Evolutionary conservation across 2,329 filamentous ascomycete species (phyloP), one percentile per base, ranked within the genome.

Genomic region (Lachnellula arida): DNA sequence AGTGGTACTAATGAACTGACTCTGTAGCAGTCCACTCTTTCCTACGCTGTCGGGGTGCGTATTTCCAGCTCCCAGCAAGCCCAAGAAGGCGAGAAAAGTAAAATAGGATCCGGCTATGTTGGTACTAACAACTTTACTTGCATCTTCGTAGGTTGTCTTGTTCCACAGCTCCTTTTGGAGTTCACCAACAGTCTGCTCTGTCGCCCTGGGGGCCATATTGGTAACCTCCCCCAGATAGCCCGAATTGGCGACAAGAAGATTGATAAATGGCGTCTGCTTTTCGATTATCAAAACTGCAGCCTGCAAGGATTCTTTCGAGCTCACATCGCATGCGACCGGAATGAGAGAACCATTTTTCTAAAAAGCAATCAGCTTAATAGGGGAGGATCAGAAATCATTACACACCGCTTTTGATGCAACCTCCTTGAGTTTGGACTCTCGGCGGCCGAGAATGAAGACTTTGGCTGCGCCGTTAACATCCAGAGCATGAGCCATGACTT

Each of bases 231-330:
- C 40, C 2, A 19, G 40, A n/a, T 15, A 9, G 1, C 86, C 85
- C 2, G 85, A 82, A 60, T 79, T 79, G 65, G 76, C 78, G 66
- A 82, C 73, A 14, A 86, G 71, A 40, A 88, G 77, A 59, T 84
- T 81, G 60, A 88, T 76, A 64, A 80, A 75, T 49, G 78, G 77
- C 60, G 84, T 79, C 19, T 56, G 42, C 11, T 46, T 53, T 5
- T 76, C 69, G 50, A 88, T 72, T 53, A 80, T 74, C 7, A 81
- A 65, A 14, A 80, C 80, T 4, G 86, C 74, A 2, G 75, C 74
- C 54, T 80, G 73, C 19, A 88, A 78, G 11, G 84, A 81, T 2
- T 76, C 73, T 68, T 88, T 88, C 47, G 78, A 78, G 1, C 78
- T 81, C 0, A 87, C 76, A 65, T 88, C 84, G 60, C 79, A 81